phyloP scores from a whole-genome alignment of 257 asterid genomes.

The Solanum okadae region DNA sequence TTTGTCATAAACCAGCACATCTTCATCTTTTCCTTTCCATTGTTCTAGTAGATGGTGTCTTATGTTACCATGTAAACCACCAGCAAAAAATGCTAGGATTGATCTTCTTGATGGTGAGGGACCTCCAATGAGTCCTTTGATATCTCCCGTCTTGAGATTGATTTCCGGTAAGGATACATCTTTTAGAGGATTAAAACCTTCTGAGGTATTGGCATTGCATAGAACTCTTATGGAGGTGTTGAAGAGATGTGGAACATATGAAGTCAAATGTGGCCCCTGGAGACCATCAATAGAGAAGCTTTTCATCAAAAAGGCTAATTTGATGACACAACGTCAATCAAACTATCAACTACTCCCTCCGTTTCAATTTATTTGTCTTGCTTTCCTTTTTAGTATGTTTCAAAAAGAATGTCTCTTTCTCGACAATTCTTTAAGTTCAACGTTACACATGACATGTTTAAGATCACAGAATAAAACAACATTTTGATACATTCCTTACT shows the following conservation, averaged over 20 bases:
- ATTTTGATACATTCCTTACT: background rate
- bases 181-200: conserved; percentile 67
- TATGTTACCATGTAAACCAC: conserved; percentile 65
- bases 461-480: background rate
- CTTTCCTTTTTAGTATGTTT: background rate
- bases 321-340: background rate
- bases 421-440: background rate
- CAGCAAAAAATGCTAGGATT: conserved; percentile 75
- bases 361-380: background rate
- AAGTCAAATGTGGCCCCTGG: conserved; percentile 61
- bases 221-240: conserved; percentile 65
- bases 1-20: conserved; percentile 18
- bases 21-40: conserved; percentile 54
- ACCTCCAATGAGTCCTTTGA: conserved; percentile 63
- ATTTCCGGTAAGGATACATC: conserved; percentile 68
- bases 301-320: background rate
- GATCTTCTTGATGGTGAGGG: conserved; percentile 50
- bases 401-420: background rate
- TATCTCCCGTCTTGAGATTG: conserved; percentile 57
- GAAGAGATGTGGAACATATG: conserved; percentile 49
- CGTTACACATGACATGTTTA: background rate
- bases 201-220: conserved; percentile 83
- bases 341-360: background rate
- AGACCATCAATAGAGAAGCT: background rate
- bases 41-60: conserved; percentile 41